These are phyloP conservation scores for Echites panduratus DNA, from an alignment of 257 asterid genomes.

Conservation along the genomic window DNA sequence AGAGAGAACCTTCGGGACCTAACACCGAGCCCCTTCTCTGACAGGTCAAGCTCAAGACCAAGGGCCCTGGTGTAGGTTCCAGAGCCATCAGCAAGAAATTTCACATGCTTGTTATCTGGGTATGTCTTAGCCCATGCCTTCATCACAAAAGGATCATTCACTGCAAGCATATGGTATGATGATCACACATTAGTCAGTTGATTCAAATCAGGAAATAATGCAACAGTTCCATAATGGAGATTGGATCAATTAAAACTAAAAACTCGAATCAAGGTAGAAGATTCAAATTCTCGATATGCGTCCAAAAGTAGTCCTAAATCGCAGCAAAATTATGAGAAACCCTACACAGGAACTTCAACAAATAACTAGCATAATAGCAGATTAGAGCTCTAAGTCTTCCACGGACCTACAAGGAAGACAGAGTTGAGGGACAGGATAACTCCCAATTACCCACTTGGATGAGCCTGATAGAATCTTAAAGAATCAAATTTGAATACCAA, in stretches of 20 bases:
- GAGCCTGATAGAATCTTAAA: no score
- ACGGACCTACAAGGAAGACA: no score
- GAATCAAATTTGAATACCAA: no score
- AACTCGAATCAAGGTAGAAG: background rate
- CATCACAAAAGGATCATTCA: conserved; percentile 94
- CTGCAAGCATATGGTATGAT: conserved; percentile 25
- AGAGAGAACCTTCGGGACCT: conserved; percentile 80
- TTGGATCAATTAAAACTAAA: no score
- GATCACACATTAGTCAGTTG: background rate
- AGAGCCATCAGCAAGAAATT: conserved; percentile 88
- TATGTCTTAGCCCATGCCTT: conserved; percentile 93
- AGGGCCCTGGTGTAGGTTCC: conserved; percentile 67
- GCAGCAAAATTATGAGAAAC: background rate
- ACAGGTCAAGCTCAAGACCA: conserved; percentile 78
- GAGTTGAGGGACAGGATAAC: no score
- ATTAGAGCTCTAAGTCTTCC: no score
- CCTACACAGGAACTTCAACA: no score
- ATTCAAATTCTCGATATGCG: background rate
- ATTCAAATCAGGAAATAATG: background rate
- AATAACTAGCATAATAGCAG: no score
- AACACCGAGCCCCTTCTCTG: conserved; percentile 77
- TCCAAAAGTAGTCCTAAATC: background rate
- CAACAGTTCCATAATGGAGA: background rate
- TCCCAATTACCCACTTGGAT: no score
- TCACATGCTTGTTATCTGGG: conserved; percentile 74